Evolutionary conservation across 75 land plant genomes (phyloP), one percentile per base, ranked within the genome.

Genomic region (Cryptomeria japonica): DNA sequence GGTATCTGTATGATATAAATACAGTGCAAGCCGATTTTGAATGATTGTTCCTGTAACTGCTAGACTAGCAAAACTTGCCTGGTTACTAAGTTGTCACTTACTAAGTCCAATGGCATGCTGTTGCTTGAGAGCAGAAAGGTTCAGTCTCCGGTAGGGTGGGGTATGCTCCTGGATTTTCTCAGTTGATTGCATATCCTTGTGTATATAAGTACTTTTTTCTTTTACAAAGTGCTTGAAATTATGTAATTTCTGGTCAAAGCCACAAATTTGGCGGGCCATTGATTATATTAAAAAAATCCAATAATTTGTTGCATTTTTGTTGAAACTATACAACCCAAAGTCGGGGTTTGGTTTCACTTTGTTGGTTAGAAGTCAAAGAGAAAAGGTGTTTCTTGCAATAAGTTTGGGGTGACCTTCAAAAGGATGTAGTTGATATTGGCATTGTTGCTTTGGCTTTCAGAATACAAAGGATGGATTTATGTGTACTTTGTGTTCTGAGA

Each of bases 201-300:
- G 49, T 82, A 82, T 46, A 82, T 46, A 44, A 82, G 15, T 82
- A 82, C 84, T n/a, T 44, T 64, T 64, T 28, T 79, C 19, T 13
- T 82, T 82, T 12, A n/a, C 46, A 44, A 82, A 46, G 84, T 82
- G 46, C 84, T 82, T 82, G 84, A 82, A 82, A 46, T 82, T 46
- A 82, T 82, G 84, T 82, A 82, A 82, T 82, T 82, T 82, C 32
- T 82, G 84, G 84, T 82, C 84, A 42, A 82, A 82, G 84, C 53
- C 84, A 82, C 49, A 82, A 82, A 46, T 82, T 44, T 82, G 84
- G 84, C 84, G 2, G 84, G 84, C 84, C 84, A 82, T 41, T 82
- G 47, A 82, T 82, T 80, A 80, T 80, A 80, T 56, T 64, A 5
- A 82, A 44, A 39, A 44, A 46, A 46, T 44, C 47, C 84, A 82